Evolutionary conservation across 2,329 filamentous ascomycete genomes (phyloP).

Genomic region (Aspergillus phoenicis): DNA sequence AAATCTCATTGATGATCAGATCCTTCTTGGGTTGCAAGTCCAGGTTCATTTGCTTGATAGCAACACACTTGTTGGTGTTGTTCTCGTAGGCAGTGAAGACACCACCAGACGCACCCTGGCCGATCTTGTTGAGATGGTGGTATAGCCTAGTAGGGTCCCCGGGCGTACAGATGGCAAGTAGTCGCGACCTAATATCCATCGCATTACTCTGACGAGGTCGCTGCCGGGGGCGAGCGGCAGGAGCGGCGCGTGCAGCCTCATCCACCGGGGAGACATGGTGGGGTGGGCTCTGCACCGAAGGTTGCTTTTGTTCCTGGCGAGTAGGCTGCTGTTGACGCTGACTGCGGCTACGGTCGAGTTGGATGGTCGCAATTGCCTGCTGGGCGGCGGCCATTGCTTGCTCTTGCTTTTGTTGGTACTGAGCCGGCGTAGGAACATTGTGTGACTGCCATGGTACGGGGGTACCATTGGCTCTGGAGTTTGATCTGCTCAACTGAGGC

Average conservation of each 20-base stretch:
- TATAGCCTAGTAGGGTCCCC: slow-evolving; percentile 89
- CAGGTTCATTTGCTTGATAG: slow-evolving; percentile 99
- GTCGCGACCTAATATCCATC: slow-evolving; percentile 77
- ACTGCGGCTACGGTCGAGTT: slow-evolving; percentile 72
- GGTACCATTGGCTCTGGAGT: slow-evolving; percentile 62
- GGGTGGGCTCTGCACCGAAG: slow-evolving; percentile 29
- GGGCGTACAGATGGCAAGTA: slow-evolving; percentile 87
- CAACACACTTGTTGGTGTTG: slow-evolving; percentile 82
- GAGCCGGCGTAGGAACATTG: slow-evolving; percentile 43
- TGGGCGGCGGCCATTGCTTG: slow-evolving; percentile 79
- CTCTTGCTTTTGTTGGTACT: slow-evolving; percentile 73
- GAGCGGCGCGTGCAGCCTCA: slow-evolving; percentile 46
- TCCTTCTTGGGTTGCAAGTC: slow-evolving; percentile 99
- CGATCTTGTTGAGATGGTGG: slow-evolving; percentile 87
- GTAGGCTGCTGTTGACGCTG: slow-evolving; percentile 65
- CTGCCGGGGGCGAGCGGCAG: slow-evolving; percentile 71
- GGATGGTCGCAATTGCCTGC: slow-evolving; percentile 69
- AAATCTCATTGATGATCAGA: slow-evolving; percentile 96
- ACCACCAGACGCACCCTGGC: slow-evolving; percentile 93
- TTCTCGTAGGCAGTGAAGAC: slow-evolving; percentile 90
- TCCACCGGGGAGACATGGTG: slow-evolving; percentile 42
- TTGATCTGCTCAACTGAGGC: slow-evolving; percentile 65
- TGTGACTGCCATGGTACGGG: slow-evolving; percentile 52
- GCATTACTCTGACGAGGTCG: slow-evolving; percentile 76
- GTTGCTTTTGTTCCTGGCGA: slow-evolving; percentile 54